Conservation (phyloP, 1,139 yeast species). For the Hyphopichia khmerensis region DNA sequence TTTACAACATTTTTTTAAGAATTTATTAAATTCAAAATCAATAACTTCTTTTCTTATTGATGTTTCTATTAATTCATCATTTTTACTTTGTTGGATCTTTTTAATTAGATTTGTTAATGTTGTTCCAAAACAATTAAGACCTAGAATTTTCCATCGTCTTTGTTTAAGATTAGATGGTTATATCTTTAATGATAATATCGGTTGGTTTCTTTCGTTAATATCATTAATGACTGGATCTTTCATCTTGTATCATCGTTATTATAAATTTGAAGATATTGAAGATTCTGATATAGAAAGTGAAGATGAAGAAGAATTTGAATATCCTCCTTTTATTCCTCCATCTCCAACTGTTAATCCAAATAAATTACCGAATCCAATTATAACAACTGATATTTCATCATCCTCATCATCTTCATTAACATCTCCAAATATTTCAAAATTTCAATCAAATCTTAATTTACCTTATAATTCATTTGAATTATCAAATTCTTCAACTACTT, state of each 20-base stretch:
- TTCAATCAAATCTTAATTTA: neutral
- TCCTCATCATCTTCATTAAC: neutral
- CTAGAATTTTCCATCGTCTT: conserved; percentile 4
- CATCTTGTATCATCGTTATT: neutral
- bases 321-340: neutral
- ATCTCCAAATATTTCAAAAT: neutral
- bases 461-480: neutral
- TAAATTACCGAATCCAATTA: neutral
- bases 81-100: neutral
- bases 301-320: neutral
- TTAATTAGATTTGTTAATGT: conserved; percentile 1
- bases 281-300: neutral
- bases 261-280: neutral
- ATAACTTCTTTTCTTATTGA: neutral
- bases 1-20: neutral
- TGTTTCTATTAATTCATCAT: neutral
- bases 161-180: conserved; percentile 5
- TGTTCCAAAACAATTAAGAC: conserved; percentile 1
- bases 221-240: neutral
- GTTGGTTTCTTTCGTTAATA: neutral
- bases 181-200: conserved; percentile 3
- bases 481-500: neutral
- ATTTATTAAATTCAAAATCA: neutral
- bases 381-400: neutral
- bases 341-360: neutral